Base-by-base conservation (phyloP, 169 alveolate genomes). In the Plasmodium coatneyi region DNA sequence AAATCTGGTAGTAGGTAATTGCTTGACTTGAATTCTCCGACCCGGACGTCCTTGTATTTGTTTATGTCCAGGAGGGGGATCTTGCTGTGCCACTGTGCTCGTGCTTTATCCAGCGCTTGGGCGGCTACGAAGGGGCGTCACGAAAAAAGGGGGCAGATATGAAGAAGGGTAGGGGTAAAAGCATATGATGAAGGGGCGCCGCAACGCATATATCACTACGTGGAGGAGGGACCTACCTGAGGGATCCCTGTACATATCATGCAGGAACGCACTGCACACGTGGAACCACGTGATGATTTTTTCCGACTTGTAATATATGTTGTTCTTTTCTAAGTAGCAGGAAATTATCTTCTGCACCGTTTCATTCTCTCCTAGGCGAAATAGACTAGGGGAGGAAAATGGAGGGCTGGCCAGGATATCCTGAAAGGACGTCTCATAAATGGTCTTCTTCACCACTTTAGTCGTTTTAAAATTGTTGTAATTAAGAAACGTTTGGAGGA, bases 271-370 rank as follows among this genome's bases (percentile, higher is more conserved):
- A n/a, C 93, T 72, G 54, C 93, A 84, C 41, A 84, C 93, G 66
- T 84, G 93, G 14, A 84, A 16, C 93, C 93, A 84, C 28, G 93
- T 84, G 41, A 84, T 84, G n/a, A 84, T 49, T 22, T 52, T 72
- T 30, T 84, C 93, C 14, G 93, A 84, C 16, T 84, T 84, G 70
- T 84, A 84, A 52, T 84, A 84, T 10, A 84, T 84, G 16, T 84
- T 84, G 34, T 74, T 74, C 66, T 84, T 84, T 52, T 84, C 93
- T 10, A 84, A 9, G 60, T 72, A 84, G 25, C 84, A 72, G 1
- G 43, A 28, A 12, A 84, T 74, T 14, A 84, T n/a, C 43, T 84
- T 84, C 16, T 84, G 93, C n/a, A 84, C 84, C 2, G 28, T 74
- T 16, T 71, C 93, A 84, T 74, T 3, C 3, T 84, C 93, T 74